phyloP scores from a whole-genome alignment of 2,329 filamentous ascomycete genomes.

The Onygenales sp. region DNA sequence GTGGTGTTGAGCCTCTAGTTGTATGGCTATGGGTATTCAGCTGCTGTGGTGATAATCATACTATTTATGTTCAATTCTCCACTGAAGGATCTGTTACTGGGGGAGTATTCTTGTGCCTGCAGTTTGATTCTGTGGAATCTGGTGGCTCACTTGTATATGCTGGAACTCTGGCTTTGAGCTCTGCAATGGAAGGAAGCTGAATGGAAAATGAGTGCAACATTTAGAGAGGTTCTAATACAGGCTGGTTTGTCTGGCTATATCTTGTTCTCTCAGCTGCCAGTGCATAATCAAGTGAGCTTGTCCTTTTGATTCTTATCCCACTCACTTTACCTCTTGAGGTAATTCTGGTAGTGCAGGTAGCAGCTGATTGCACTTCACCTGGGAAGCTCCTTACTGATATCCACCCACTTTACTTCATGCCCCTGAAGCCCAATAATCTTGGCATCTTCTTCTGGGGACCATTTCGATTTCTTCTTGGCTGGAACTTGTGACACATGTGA shows the following conservation, averaged over 20 bases:
- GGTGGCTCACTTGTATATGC: not conserved
- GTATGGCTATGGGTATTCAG: no score
- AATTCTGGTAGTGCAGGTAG: conserved; percentile 92
- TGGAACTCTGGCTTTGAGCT: not conserved
- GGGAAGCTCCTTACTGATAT: conserved; percentile 84
- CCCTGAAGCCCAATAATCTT: conserved; percentile 90
- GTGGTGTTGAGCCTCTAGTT: no score
- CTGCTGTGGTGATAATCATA: no score
- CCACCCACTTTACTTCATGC: conserved; percentile 95
- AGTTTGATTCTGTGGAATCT: no score
- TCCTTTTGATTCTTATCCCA: conserved; percentile 96
- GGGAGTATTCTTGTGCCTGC: no score
- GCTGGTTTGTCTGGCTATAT: conserved; percentile 58
- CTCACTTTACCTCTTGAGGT: conserved; percentile 70
- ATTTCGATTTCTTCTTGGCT: conserved; percentile 92
- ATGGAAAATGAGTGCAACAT: not conserved
- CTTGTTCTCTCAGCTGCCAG: conserved; percentile 86
- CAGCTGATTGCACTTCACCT: conserved; percentile 91
- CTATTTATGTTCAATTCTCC: no score
- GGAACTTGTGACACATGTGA: conserved; percentile 35
- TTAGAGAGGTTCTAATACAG: not conserved
- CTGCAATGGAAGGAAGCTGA: not conserved
- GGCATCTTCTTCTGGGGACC: no score
- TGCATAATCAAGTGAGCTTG: conserved; percentile 90
- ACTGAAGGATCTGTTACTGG: no score